Base-by-base conservation (phyloP, 371 early-diverging fungal genomes). In the Cokeromyces recurvatus region DNA sequence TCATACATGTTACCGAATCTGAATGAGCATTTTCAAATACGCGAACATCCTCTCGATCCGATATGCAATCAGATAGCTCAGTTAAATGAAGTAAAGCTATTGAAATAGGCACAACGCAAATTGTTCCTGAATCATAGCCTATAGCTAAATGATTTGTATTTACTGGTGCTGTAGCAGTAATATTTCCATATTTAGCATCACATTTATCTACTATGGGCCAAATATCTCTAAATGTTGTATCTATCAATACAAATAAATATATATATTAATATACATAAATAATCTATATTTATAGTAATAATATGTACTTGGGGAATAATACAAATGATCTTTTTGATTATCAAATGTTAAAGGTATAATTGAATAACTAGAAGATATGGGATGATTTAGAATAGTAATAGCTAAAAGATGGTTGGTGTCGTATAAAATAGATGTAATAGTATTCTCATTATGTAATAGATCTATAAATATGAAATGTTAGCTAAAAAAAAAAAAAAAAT, bases 1-100 rank as follows among this genome's bases (percentile, higher is more conserved):
- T 68, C 40, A 84, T 59, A 46, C 78, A 77, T 0, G 82, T 81
- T 23, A 84, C 63, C n/a, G 66, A 59, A 9, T 80, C 78, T 5
- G 57, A 38, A 43, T 84, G 84, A 2, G 82, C 78, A 21, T 62
- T 40, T 42, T 69, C 38, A 60, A 70, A 53, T 32, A 68, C 50
- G 10, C 64, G 43, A 15, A 62, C 31, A 45, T 60, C 51, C 15
- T 46, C 37, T 32, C 50, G 37, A 24, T 45, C 46, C 21, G 52
- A 43, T 8, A 66, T n/a, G 35, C 47, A 46, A 4, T 50, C 51
- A 2, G 68, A 64, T 8, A 71, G 45, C 4, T 61, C 47, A 12
- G 51, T 45, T 5, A 78, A 32, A 21, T 59, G 57, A n/a, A 74
- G 31, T 8, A 81, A 38, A 3, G 77, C 78, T 15, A 67, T 38